Conservation (phyloP, 495 filamentous ascomycete genomes). For the Stereocaulon alpinum region DNA sequence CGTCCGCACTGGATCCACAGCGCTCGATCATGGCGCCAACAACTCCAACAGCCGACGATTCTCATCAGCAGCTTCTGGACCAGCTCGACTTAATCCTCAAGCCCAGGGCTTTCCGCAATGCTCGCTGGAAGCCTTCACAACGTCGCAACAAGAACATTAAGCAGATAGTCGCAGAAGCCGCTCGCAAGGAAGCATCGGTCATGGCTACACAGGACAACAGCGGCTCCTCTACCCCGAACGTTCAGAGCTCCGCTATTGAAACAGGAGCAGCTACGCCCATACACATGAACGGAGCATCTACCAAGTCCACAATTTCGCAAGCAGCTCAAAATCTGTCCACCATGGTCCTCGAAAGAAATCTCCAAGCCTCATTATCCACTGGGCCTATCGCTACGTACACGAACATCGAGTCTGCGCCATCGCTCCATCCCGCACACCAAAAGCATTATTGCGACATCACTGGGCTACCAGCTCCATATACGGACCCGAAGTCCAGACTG, state of each 20-base stretch:
- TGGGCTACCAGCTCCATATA: slow-evolving; percentile 75
- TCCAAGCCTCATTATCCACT: slow-evolving; percentile 28
- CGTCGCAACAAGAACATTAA: slow-evolving; percentile 98
- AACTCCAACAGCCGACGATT: slow-evolving; percentile 37
- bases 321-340: slow-evolving; percentile 75
- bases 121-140: slow-evolving; percentile 79
- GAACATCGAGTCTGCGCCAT: slow-evolving; percentile 87
- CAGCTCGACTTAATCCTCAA: slow-evolving; percentile 75
- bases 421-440: slow-evolving; percentile 58
- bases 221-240: slow-evolving; percentile 62
- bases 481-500: slow-evolving; percentile 85
- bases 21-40: slow-evolving; percentile 34
- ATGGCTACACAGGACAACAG: slow-evolving; percentile 73
- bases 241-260: slow-evolving; percentile 35
- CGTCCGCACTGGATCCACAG: background rate
- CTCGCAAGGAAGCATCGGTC: slow-evolving; percentile 70
- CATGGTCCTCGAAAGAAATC: slow-evolving; percentile 70
- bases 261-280: slow-evolving; percentile 50
- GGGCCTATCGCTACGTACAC: slow-evolving; percentile 82
- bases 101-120: slow-evolving; percentile 77
- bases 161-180: slow-evolving; percentile 83
- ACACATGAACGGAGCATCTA: slow-evolving; percentile 32
- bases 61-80: slow-evolving; percentile 59
- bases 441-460: slow-evolving; percentile 92
- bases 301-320: slow-evolving; percentile 64